Base-by-base conservation (phyloP, 441 rosid species). In the Lepidium campestre region DNA sequence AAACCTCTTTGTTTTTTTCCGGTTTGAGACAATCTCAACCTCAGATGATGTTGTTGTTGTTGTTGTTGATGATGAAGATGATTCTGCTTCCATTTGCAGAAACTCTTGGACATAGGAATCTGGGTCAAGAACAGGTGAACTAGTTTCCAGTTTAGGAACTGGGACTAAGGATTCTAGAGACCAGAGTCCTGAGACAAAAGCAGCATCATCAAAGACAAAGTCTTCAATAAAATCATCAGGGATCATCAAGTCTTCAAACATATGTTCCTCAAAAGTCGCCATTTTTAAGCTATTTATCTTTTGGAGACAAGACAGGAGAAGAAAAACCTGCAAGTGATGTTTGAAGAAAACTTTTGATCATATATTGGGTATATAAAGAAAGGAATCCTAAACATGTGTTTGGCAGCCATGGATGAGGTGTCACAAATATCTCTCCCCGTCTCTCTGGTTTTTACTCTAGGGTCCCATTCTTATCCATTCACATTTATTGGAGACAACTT, bases 221-320 rank as follows among this genome's bases (percentile, higher is more conserved):
- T 74, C 70, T 49, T 68, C 47, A 8, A 81, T 67, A 25, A 81
- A 73, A 45, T 64, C 79, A 56, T 82, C 87, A 9, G 82, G 50
- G 45, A 85, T 76, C 46, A 64, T 46, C 59, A 85, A 77, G 45
- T 87, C 93, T 19, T 76, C 90, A 4, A 85, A 83, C 18, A 87
- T 84, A 67, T 82, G 79, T 20, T 81, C 86, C 18, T 77, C 77
- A 8, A 63, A 22, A 22, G 78, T 72, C 4, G 67, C 65, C 90
- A 85, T 82, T 39, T 35, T 56, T 27, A 2, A n/a, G 39, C 49
- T 42, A 3, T 2, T 56, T 55, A 48, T 35, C 41, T 54, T 46
- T 52, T 45, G n/a, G 6, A 46, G 68, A 59, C 56, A 60, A 57
- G 59, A 59, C 56, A 36, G 60, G 29, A 57, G 48, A 57, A 41